Evolutionary conservation across 129 eudicot species (phyloP).

Genomic region (sunflower (Helianthus annuus)): HanXRQr2.0-SUNRISE NC_035441.2:146980899-146981398

Average conservation of each 20-base stretch:
- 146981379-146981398: slow-evolving; percentile 50
- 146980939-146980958: too few species aligned
- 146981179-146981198: slow-evolving; percentile 22
- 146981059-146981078: too few species aligned
- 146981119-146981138: neutral
- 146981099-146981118: too few species aligned
- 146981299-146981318: slow-evolving; percentile 1
- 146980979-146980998: too few species aligned
- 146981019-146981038: too few species aligned
- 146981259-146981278: slow-evolving; percentile 11
- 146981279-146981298: neutral
- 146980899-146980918: too few species aligned
- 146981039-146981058: too few species aligned
- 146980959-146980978: too few species aligned
- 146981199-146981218: slow-evolving; percentile 21
- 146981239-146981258: neutral
- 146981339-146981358: slow-evolving; percentile 29
- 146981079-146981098: too few species aligned
- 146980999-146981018: too few species aligned
- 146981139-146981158: neutral
- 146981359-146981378: slow-evolving; percentile 30
- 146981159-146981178: slow-evolving; percentile 11
- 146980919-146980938: too few species aligned
- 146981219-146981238: slow-evolving; percentile 16
- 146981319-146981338: slow-evolving; percentile 14